Evolutionary conservation across 305 asterid species (phyloP).

Genomic region (Fraxinus baroniana): DNA sequence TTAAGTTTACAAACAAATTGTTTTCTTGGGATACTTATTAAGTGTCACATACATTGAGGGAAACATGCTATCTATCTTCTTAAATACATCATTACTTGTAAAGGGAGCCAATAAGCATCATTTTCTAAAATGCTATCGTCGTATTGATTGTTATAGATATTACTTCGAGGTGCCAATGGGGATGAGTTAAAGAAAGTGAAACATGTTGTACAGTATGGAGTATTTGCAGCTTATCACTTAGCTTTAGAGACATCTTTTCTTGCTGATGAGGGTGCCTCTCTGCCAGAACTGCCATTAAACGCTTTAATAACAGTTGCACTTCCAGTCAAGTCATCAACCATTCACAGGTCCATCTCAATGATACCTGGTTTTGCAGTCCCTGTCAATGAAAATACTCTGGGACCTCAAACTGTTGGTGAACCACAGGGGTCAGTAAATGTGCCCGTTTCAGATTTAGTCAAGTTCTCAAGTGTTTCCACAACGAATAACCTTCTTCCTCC

Average conservation of each 20-base stretch:
- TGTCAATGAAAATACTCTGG: conserved; percentile 38
- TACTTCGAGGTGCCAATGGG: conserved; percentile 85
- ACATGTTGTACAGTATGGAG: conserved; percentile 88
- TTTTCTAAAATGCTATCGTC: conserved; percentile 13
- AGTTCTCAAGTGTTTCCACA: conserved; percentile 32
- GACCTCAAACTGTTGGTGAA: conserved; percentile 48
- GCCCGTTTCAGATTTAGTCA: conserved; percentile 47
- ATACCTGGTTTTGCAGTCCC: conserved; percentile 60
- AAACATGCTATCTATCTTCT: neutral
- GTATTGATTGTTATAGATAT: conserved; percentile 57
- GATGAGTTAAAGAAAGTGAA: conserved; percentile 96
- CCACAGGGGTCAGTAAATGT: conserved; percentile 55
- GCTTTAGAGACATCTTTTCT: conserved; percentile 96
- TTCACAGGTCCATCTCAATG: conserved; percentile 74
- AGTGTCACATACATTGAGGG: neutral
- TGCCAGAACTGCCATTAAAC: conserved; percentile 71
- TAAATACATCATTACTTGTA: neutral
- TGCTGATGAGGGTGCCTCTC: conserved; percentile 97
- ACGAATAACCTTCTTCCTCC: conserved; percentile 27
- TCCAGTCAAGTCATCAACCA: conserved; percentile 64
- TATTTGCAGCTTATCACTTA: conserved; percentile 96
- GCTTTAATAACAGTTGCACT: conserved; percentile 73
- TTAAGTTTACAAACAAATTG: neutral
- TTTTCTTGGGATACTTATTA: neutral
- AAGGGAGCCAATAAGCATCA: conserved; percentile 10